Conservation (phyloP, 2,329 filamentous ascomycete genomes). For the Nigrospora osmanthi region DNA sequence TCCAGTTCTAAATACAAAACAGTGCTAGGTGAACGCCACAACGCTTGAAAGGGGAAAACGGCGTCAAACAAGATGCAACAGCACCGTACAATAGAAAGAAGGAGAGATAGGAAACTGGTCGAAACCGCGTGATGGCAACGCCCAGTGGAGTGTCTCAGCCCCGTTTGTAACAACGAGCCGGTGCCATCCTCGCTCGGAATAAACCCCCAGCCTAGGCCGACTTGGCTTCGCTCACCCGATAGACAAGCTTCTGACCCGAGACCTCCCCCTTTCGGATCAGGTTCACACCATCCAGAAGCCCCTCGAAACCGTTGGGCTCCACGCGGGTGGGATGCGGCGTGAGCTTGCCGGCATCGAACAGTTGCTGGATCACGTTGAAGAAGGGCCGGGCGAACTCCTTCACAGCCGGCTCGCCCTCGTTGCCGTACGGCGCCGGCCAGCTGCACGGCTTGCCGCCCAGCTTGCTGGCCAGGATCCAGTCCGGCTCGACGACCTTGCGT, state of each 20-base stretch:
- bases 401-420: constrained; percentile 1
- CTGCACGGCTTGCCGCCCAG: background rate
- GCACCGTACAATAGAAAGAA: too few relatives aligned
- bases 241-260: constrained; percentile 10
- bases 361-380: constrained; percentile 3
- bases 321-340: constrained; percentile 5
- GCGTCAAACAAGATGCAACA: too few relatives aligned
- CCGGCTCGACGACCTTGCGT: constrained; percentile 4
- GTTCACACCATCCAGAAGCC: constrained; percentile 2
- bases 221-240: constrained; percentile 20
- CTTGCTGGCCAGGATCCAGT: constrained; percentile 5
- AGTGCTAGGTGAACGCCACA: too few relatives aligned
- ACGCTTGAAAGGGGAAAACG: too few relatives aligned
- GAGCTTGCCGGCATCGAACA: constrained; percentile 5
- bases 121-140: too few relatives aligned
- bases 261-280: constrained; percentile 2
- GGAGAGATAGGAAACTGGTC: too few relatives aligned
- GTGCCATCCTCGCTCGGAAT: background rate
- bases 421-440: constrained; percentile 2
- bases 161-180: background rate
- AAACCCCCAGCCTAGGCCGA: background rate
- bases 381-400: constrained; percentile 2
- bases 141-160: too few relatives aligned
- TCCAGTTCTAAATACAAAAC: too few relatives aligned
- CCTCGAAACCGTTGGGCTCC: constrained; percentile 2